Base-by-base conservation (phyloP, 495 filamentous ascomycete genomes). In the Lophiotrema nucula region DNA sequence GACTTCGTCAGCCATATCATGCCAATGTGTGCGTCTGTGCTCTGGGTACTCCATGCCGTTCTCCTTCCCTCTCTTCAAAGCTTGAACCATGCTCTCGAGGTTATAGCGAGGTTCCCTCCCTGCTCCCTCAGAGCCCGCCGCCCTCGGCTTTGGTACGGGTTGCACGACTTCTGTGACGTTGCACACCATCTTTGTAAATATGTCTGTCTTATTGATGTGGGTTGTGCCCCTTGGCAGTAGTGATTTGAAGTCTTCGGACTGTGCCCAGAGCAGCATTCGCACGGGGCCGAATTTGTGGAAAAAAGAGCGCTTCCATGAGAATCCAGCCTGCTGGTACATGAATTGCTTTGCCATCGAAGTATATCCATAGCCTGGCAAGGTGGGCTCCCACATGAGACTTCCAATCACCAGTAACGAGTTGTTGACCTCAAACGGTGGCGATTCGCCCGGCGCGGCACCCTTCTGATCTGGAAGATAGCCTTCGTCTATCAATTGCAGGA, bases 211-310 rank as follows among this genome's bases (percentile, higher is more conserved):
- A 6, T 38, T 16, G 6, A 47, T 6, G 0, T 48, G 31, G n/a
- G 33, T 4, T 21, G 83, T 37, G 63, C 74, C 41, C 86, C 28
- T 47, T 0, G 90, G 88, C 3, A 85, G 31, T 4, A 79, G 37
- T 1, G 48, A 13, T 0, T 63, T 54, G 43, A 76, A 80, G 21
- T 88, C 85, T 0, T 70, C 58, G 26, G 79, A 67, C 0, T 72
- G 67, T 4, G 80, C 45, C 79, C 87, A 86, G 24, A 88, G 59
- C 2, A 96, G 73, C 72, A 92, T 81, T 47, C 90, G 81, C 6
- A 92, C 84, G 5, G 81, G 78, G 8, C 90, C 85, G 58, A 83
- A 84, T 18, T 67, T 72, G 42, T 88, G 84, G 49, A 86, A 81
- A 16, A 79, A 67, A 1, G 66, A 56, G 16, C 70, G 62, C 3